Evolutionary conservation across 75 land plant species (phyloP).

Genomic region (Pinus taeda): DNA sequence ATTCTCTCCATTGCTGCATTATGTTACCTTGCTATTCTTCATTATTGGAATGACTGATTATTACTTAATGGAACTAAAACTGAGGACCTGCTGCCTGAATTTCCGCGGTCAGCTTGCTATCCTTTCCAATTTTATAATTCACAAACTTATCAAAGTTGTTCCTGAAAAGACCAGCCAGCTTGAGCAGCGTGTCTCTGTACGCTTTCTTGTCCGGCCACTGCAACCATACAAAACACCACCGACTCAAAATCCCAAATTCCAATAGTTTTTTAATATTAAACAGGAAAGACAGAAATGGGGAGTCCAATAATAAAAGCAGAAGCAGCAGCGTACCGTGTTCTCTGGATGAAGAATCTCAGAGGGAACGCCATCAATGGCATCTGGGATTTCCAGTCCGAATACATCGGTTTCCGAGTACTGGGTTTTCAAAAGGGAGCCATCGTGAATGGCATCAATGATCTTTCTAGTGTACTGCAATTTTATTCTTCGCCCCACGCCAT

Average conservation of each 20-base stretch:
- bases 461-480: constrained; percentile 78
- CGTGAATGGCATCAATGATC: constrained; percentile 95
- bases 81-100: constrained; percentile 76
- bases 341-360: constrained; percentile 76
- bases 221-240: neutral
- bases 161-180: constrained; percentile 76
- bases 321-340: constrained; percentile 52
- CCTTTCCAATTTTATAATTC: constrained; percentile 65
- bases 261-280: no score
- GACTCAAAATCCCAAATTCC: neutral
- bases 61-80: neutral
- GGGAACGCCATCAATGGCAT: constrained; percentile 78
- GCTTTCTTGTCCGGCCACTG: constrained; percentile 84
- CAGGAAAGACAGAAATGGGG: neutral
- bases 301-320: neutral
- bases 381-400: constrained; percentile 87
- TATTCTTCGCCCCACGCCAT: constrained; percentile 82
- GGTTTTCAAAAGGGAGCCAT: constrained; percentile 68
- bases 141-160: constrained; percentile 71
- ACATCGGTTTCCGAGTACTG: constrained; percentile 65
- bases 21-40: no score
- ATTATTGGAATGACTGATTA: no score
- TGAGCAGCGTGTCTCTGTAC: constrained; percentile 52
- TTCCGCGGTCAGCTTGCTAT: constrained; percentile 59
- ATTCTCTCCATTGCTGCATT: no score